Conservation (phyloP, 495 filamentous ascomycete genomes). For the Aspergillus diversus region DNA sequence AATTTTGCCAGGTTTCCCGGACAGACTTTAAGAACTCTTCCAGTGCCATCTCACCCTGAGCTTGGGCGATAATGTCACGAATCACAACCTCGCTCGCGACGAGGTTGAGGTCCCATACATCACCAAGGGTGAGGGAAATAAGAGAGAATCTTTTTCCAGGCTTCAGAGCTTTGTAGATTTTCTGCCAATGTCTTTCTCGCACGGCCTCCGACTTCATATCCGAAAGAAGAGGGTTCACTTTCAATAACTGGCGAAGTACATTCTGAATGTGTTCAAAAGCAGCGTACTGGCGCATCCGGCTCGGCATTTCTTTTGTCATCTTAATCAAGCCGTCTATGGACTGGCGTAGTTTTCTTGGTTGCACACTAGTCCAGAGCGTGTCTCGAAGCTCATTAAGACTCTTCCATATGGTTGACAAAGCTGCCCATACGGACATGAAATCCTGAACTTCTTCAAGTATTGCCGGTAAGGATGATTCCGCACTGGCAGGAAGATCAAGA, state of each 20-base stretch:
- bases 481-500: slow-evolving; percentile 78
- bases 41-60: slow-evolving; percentile 96
- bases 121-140: slow-evolving; percentile 90
- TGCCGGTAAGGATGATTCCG: slow-evolving; percentile 74
- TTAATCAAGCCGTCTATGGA: slow-evolving; percentile 90
- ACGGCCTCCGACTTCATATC: slow-evolving; percentile 98
- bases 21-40: slow-evolving; percentile 98
- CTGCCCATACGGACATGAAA: slow-evolving; percentile 97
- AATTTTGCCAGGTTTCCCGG: slow-evolving; percentile 94
- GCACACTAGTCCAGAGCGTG: slow-evolving; percentile 87
- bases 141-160: slow-evolving; percentile 89
- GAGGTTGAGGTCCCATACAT: slow-evolving; percentile 97
- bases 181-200: slow-evolving; percentile 93
- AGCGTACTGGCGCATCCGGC: slow-evolving; percentile 97
- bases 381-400: slow-evolving; percentile 92
- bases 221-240: slow-evolving; percentile 82
- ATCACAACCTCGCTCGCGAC: slow-evolving; percentile 83
- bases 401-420: slow-evolving; percentile 94
- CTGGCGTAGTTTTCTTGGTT: slow-evolving; percentile 86
- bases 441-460: slow-evolving; percentile 97
- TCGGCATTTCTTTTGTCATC: slow-evolving; percentile 99
- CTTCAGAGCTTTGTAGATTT: slow-evolving; percentile 93
- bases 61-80: slow-evolving; percentile 89
- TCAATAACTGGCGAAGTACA: slow-evolving; percentile 82
- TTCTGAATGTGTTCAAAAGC: slow-evolving; percentile 97